phyloP scores from a whole-genome alignment of 495 filamentous ascomycete genomes.

The Usnea hakonensis region DNA sequence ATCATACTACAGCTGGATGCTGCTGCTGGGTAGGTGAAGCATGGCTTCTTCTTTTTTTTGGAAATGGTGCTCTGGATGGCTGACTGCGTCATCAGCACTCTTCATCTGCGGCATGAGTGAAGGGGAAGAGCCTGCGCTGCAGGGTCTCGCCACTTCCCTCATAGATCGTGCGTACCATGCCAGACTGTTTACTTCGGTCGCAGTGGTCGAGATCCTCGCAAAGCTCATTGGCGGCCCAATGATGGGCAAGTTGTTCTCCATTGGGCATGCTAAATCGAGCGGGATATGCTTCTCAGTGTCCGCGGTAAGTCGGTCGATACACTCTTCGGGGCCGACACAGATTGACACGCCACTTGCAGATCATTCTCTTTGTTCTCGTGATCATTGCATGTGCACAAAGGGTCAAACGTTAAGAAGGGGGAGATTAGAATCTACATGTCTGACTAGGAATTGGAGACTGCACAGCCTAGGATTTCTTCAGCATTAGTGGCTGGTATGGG shows the following conservation, averaged over 20 bases:
- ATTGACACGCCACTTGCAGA: slow-evolving; percentile 2
- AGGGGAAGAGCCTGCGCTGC: slow-evolving; percentile 19
- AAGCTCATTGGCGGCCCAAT: slow-evolving; percentile 18
- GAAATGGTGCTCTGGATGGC: background rate
- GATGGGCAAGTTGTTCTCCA: slow-evolving; percentile 18
- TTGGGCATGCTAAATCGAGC: slow-evolving; percentile 11
- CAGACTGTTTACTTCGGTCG: slow-evolving; percentile 18
- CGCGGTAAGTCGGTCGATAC: slow-evolving; percentile 5
- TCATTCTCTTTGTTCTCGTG: slow-evolving; percentile 5
- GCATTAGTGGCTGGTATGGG: background rate
- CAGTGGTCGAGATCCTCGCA: slow-evolving; percentile 20
- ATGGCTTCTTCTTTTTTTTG: background rate
- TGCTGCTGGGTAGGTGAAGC: slow-evolving; percentile 10
- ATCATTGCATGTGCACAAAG: slow-evolving; percentile 9
- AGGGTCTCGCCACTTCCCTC: slow-evolving; percentile 18
- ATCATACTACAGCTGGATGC: slow-evolving; percentile 15
- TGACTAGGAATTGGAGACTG: background rate
- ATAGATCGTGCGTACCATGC: slow-evolving; percentile 15
- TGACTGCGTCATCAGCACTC: background rate
- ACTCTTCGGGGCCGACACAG: background rate
- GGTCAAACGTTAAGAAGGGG: background rate
- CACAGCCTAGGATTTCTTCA: background rate
- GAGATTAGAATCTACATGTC: background rate
- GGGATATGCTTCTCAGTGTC: slow-evolving; percentile 16
- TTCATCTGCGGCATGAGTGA: slow-evolving; percentile 18